These are phyloP conservation scores for Salvia miltiorrhiza DNA, from an alignment of 257 asterid genomes.

Conservation along the genomic window DNA sequence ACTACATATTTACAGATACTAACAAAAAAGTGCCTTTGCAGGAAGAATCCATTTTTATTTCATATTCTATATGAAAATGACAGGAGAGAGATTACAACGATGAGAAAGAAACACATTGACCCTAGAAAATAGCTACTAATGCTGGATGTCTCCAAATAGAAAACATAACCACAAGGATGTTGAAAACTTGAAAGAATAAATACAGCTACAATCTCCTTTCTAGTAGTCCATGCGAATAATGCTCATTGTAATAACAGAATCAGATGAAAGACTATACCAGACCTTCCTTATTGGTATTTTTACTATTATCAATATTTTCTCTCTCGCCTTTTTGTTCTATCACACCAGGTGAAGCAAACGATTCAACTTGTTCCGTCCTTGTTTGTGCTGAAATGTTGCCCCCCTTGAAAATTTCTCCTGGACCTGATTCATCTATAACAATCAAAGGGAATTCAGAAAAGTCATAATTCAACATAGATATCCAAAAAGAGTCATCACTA, in stretches of 20 bases:
- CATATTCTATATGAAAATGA: background rate
- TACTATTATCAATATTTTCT: constrained; percentile 26
- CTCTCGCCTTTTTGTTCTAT: constrained; percentile 16
- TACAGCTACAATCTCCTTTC: constrained; percentile 2
- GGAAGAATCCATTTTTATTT: background rate
- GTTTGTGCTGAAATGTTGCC: constrained; percentile 32
- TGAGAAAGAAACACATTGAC: background rate
- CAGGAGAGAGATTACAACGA: background rate
- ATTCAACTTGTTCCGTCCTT: constrained; percentile 24
- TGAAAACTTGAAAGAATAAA: background rate
- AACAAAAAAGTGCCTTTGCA: background rate
- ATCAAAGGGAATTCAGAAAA: constrained; percentile 24
- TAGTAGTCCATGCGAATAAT: background rate
- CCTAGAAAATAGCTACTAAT: background rate
- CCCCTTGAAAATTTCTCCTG: constrained; percentile 33
- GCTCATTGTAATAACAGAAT: background rate
- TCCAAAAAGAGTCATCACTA: background rate
- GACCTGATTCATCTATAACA: constrained; percentile 26
- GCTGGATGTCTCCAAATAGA: background rate
- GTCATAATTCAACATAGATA: background rate
- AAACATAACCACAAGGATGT: background rate
- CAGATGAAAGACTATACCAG: constrained; percentile 12
- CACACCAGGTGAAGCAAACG: constrained; percentile 29
- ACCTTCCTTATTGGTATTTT: constrained; percentile 40
- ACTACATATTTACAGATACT: background rate